Conservation (phyloP, 106 monocot genomes). For the Allium sativum region DNA sequence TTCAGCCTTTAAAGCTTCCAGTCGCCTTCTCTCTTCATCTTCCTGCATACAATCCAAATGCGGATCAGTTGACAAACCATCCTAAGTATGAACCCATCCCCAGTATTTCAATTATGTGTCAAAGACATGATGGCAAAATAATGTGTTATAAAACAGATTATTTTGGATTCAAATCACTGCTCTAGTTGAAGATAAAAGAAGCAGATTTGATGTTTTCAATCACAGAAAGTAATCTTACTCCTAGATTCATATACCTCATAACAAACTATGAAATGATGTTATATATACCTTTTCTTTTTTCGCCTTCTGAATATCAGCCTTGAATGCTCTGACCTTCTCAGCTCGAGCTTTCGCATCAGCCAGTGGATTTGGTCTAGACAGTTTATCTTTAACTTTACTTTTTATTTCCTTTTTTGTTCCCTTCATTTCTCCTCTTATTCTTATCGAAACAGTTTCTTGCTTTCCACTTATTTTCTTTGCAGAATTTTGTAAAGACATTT, state of each 20-base stretch:
- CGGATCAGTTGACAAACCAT: not conserved
- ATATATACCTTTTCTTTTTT: conserved; percentile 64
- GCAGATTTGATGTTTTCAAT: not conserved
- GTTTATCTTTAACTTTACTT: conserved; percentile 22
- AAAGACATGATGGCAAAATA: too few relatives aligned
- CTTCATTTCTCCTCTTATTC: conserved; percentile 14
- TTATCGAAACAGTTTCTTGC: conserved; percentile 7
- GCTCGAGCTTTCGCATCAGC: conserved; percentile 85
- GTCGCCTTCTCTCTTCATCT: conserved; percentile 36
- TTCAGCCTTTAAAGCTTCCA: conserved; percentile 49
- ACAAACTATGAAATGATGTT: not conserved
- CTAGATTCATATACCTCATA: not conserved
- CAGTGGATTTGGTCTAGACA: conserved; percentile 27
- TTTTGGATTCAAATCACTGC: too few relatives aligned
- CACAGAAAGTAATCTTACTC: not conserved
- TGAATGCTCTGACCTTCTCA: conserved; percentile 62
- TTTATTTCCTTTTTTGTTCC: conserved; percentile 36
- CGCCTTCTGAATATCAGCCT: conserved; percentile 72
- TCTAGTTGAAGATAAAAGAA: not conserved
- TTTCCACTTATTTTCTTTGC: conserved; percentile 13
- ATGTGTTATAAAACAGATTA: too few relatives aligned
- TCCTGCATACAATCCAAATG: conserved; percentile 16
- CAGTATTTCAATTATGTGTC: too few relatives aligned
- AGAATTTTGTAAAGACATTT: conserved; percentile 18
- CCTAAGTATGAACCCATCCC: too few relatives aligned